phyloP scores from a whole-genome alignment of 768 basidiomycete species.

The Leccinellum luteum region DNA sequence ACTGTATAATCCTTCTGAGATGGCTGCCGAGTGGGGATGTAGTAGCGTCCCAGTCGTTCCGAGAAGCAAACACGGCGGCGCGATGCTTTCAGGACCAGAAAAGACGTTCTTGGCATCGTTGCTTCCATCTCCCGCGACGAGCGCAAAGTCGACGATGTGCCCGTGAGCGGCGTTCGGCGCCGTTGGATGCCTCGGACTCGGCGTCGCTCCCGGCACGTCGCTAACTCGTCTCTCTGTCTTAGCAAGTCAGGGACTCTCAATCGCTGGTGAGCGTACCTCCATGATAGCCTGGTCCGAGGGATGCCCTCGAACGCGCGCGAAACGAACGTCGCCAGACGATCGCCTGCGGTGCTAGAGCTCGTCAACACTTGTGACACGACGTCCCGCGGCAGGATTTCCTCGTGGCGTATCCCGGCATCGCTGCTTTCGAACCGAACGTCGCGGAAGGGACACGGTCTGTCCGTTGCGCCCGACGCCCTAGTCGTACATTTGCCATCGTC shows the following conservation, averaged over 20 bases:
- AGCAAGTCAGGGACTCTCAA: not conserved
- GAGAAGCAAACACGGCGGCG: slow-evolving; percentile 14
- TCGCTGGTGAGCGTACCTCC: slow-evolving; percentile 13
- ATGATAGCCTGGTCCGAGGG: slow-evolving; percentile 9
- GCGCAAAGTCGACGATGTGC: slow-evolving; percentile 11
- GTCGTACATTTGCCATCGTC: slow-evolving; percentile 1
- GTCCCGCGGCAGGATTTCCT: slow-evolving; percentile 10
- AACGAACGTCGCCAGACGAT: slow-evolving; percentile 4
- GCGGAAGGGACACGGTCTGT: slow-evolving; percentile 15
- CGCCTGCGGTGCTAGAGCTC: not conserved
- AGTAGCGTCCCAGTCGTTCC: slow-evolving; percentile 8
- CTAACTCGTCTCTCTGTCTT: slow-evolving; percentile 9
- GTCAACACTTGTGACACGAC: slow-evolving; percentile 12
- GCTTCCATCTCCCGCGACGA: slow-evolving; percentile 3
- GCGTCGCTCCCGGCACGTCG: not conserved
- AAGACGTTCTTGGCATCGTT: not conserved
- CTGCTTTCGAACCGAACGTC: slow-evolving; percentile 16
- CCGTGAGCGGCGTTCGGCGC: not conserved
- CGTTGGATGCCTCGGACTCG: not conserved
- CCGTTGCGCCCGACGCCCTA: not conserved
- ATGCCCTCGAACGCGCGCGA: slow-evolving; percentile 16
- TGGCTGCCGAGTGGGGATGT: not conserved
- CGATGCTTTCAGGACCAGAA: not conserved
- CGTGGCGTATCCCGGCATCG: not conserved
- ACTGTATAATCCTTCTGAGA: slow-evolving; percentile 14